These are phyloP conservation scores for Vinca minor DNA, from an alignment of 257 asterid species.

Conservation along the genomic window DNA sequence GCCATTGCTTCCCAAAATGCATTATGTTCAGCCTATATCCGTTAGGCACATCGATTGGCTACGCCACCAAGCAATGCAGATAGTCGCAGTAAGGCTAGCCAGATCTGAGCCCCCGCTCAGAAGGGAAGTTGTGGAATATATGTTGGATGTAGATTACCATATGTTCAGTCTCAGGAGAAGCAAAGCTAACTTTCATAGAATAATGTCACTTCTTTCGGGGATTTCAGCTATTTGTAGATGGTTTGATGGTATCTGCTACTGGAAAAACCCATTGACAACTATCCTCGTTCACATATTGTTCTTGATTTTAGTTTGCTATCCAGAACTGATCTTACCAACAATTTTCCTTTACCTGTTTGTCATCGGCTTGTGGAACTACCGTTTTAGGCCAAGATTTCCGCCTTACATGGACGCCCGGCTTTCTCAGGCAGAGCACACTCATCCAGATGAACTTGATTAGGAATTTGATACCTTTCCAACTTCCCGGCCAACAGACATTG, in stretches of 20 bases:
- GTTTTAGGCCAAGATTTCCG: constrained; percentile 62
- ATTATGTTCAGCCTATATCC: constrained; percentile 70
- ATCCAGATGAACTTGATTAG: constrained; percentile 70
- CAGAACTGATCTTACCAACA: constrained; percentile 73
- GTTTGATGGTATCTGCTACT: constrained; percentile 59
- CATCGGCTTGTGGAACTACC: constrained; percentile 79
- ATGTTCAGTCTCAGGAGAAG: constrained; percentile 79
- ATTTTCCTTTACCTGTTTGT: constrained; percentile 81
- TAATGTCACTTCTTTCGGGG: constrained; percentile 52
- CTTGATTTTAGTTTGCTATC: constrained; percentile 69
- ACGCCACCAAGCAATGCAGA: constrained; percentile 67
- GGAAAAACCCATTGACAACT: constrained; percentile 80
- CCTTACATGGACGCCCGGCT: constrained; percentile 83
- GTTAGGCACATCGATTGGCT: constrained; percentile 77
- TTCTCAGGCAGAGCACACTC: constrained; percentile 63
- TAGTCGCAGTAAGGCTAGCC: constrained; percentile 51
- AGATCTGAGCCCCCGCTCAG: constrained; percentile 87
- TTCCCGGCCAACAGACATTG: constrained; percentile 30
- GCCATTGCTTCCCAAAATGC: constrained; percentile 91
- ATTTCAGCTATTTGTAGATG: constrained; percentile 37
- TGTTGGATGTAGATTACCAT: constrained; percentile 73
- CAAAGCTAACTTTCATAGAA: constrained; percentile 77
- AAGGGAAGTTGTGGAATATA: constrained; percentile 65
- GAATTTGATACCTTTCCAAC: constrained; percentile 79
- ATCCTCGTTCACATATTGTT: constrained; percentile 68